Percentiles rank a stretch among this genome's conserved stretches.
phyloP scores from a whole-genome alignment of 2,329 filamentous ascomycete species.

The Sclerotinia spermophila region DNA sequence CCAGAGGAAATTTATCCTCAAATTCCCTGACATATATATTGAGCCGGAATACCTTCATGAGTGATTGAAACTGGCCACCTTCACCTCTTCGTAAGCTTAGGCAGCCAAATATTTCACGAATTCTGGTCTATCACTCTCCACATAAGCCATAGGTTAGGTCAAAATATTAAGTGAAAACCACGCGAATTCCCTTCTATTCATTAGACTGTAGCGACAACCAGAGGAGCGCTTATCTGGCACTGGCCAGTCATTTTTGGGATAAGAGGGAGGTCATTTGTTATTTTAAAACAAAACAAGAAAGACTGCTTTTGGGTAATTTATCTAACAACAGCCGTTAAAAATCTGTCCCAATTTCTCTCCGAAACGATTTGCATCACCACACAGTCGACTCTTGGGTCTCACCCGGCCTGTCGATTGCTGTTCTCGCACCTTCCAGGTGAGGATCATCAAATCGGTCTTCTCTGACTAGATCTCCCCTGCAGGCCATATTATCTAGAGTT shows the following conservation, averaged over 20 bases:
- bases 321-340: neutral
- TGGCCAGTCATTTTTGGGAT: neutral
- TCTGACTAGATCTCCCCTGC: neutral
- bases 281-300: neutral
- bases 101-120: neutral
- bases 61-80: neutral
- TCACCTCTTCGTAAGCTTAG: neutral
- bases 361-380: slow-evolving; percentile 8
- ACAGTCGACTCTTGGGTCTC: neutral
- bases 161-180: neutral
- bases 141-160: neutral
- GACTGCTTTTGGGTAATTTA: neutral
- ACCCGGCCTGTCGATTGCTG: neutral
- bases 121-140: rapidly evolving
- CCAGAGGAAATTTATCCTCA: neutral
- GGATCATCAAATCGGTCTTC: neutral
- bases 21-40: neutral
- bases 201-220: neutral
- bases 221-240: neutral
- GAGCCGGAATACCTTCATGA: neutral
- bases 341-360: neutral
- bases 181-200: neutral
- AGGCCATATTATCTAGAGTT: neutral
- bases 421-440: slow-evolving; percentile 5
- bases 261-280: neutral